Base-by-base conservation (phyloP, 495 filamentous ascomycete species). In the Parmelia sp. region DNA sequence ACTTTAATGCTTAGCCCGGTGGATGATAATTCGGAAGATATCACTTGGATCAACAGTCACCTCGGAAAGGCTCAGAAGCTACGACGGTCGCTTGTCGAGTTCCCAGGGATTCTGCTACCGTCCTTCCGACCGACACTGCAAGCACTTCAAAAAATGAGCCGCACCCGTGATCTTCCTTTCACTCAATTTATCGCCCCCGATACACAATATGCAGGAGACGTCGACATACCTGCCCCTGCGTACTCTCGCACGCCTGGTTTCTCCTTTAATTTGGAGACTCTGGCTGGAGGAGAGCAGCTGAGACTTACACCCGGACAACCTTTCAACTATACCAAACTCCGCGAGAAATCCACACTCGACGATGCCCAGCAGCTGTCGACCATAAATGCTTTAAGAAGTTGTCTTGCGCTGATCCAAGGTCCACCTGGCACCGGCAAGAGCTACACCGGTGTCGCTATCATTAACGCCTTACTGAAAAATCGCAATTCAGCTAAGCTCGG, bases 371-470 rank as follows among this genome's bases (percentile, higher is more conserved):
- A 80, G 19, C 49, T 70, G 0, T 83, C 86, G 6, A 71, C 90
- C 21, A 69, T 88, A 4, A 70, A 78, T 35, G 76, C 83, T 21
- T 74, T 95, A 5, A 79, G 76, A 3, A 77, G 80, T 5, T 74
- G 74, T 7, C 66, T 91, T 29, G 83, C 83, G 10, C 74, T 91
- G 0, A 88, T 92, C 37, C 89, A 94, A 77, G 90, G 90, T 0
- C 90, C 90, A 0, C 90, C 90, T 6, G 90, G 90, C 1, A 92
- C 89, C 4, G 90, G 90, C 6, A 94, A 95, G 71, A 82, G 78
- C 60, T 89, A 79, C 63, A 82, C 80, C 0, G 86, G 83, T 5
- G 79, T 84, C n/a, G 74, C 78, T 40, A 69, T 86, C 57, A 78
- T 90, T 27, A 83, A 89, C 65, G 81, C 84, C 2, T 71, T 93